phyloP scores from a whole-genome alignment of 805 yeast genomes.

The Kodamaea jinghongensis region DNA sequence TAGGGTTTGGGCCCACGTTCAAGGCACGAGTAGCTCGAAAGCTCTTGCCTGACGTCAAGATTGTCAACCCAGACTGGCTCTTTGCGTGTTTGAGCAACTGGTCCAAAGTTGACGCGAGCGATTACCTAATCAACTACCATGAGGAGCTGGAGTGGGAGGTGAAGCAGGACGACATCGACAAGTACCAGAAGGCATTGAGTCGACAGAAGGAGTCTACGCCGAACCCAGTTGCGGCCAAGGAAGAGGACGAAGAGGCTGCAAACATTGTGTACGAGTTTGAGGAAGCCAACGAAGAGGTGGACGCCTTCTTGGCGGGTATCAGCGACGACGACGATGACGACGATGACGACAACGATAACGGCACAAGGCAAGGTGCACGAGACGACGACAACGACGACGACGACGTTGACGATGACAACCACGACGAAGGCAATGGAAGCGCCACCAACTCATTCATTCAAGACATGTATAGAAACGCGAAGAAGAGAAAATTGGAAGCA shows the following conservation, averaged over 20 bases:
- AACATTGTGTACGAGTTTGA: conserved; percentile 31
- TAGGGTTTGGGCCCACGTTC: conserved; percentile 51
- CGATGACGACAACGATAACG: conserved; percentile 16
- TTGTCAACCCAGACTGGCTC: conserved; percentile 93
- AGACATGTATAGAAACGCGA: conserved; percentile 12
- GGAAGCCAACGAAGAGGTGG: conserved; percentile 44
- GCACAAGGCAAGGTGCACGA: no score
- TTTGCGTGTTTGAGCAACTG: conserved; percentile 81
- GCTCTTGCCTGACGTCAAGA: conserved; percentile 56
- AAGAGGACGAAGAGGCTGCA: conserved; percentile 11
- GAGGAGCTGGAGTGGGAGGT: conserved; percentile 45
- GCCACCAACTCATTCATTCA: conserved; percentile 11
- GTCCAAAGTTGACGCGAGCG: conserved; percentile 63
- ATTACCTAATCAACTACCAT: conserved; percentile 53
- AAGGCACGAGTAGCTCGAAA: conserved; percentile 80
- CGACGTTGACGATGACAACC: conserved; percentile 22
- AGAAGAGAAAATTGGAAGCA: conserved; percentile 10
- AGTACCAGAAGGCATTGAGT: conserved; percentile 35
- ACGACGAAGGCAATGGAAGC: conserved; percentile 12
- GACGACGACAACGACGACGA: conserved; percentile 12
- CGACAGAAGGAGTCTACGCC: conserved; percentile 15
- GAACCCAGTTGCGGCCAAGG: conserved; percentile 10
- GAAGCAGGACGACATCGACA: conserved; percentile 44
- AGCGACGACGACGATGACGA: conserved; percentile 36
- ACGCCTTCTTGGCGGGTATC: conserved; percentile 46